These are phyloP conservation scores for Melampsora medusae DNA, from an alignment of 1,284 basidiomycete genomes.

Conservation along the genomic window DNA sequence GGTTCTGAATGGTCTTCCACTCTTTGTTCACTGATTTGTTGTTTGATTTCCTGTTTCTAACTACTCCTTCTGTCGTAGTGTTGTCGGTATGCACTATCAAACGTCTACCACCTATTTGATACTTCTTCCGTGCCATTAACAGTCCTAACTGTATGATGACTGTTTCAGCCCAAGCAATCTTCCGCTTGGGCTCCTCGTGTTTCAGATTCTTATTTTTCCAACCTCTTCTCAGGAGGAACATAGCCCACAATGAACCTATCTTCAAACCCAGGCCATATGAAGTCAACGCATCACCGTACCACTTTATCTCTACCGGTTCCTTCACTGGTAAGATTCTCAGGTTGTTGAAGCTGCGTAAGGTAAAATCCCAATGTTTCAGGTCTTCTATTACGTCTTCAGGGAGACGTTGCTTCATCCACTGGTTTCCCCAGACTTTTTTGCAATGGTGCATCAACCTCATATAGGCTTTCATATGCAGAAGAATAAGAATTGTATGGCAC, in stretches of 20 bases:
- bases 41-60: slow-evolving; percentile 16
- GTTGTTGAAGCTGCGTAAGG: too few relatives aligned
- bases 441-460: too few relatives aligned
- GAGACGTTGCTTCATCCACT: background rate
- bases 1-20: slow-evolving; percentile 5
- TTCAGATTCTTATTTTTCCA: background rate
- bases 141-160: background rate
- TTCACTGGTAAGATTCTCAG: too few relatives aligned
- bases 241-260: background rate
- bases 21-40: background rate
- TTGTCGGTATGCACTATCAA: slow-evolving; percentile 7
- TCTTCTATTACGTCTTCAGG: background rate
- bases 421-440: background rate
- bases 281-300: slow-evolving; percentile 11
- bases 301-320: too few relatives aligned
- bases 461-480: slow-evolving; percentile 3
- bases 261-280: background rate
- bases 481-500: background rate
- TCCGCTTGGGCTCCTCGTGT: too few relatives aligned
- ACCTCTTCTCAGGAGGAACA: background rate
- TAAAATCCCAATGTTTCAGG: background rate
- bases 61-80: slow-evolving; percentile 8
- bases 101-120: background rate
- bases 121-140: background rate
- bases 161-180: slow-evolving; percentile 9